These are phyloP conservation scores for Hygrophorus pudorinus DNA, from an alignment of 768 basidiomycete species.

Conservation along the genomic window DNA sequence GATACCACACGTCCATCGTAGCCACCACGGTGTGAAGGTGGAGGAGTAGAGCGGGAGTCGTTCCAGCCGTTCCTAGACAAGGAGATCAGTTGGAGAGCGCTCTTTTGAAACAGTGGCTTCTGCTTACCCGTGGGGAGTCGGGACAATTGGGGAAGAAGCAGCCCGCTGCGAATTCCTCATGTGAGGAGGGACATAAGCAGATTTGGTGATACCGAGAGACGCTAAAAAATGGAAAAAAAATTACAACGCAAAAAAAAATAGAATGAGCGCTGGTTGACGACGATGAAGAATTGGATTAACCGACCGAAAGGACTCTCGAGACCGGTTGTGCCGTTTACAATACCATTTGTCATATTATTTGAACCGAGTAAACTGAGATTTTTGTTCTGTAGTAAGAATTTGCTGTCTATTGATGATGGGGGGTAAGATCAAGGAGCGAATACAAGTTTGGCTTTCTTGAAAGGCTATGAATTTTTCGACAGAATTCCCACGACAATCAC, in stretches of 20 bases:
- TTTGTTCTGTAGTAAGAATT: slow-evolving; percentile 14
- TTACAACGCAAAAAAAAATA: slow-evolving; percentile 3
- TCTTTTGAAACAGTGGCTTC: too few relatives aligned
- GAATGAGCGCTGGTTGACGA: background rate
- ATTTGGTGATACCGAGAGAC: slow-evolving; percentile 66
- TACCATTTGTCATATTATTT: slow-evolving; percentile 83
- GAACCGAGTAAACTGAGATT: slow-evolving; percentile 9
- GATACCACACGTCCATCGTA: slow-evolving; percentile 36
- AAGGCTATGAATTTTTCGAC: too few relatives aligned
- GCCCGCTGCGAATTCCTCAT: slow-evolving; percentile 81
- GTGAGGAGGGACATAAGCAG: slow-evolving; percentile 85
- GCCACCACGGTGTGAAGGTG: slow-evolving; percentile 34
- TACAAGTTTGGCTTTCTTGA: too few relatives aligned
- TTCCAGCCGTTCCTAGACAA: slow-evolving; percentile 56
- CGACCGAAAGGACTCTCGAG: slow-evolving; percentile 69
- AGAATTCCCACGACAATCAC: background rate
- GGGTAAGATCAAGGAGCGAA: slow-evolving; percentile 16
- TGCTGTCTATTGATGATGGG: slow-evolving; percentile 18
- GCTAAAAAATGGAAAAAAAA: slow-evolving; percentile 29
- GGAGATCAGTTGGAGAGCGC: slow-evolving; percentile 3
- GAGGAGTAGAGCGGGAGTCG: slow-evolving; percentile 60
- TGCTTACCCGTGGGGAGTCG: too few relatives aligned
- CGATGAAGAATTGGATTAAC: slow-evolving; percentile 15
- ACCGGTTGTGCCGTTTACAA: slow-evolving; percentile 67
- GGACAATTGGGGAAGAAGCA: slow-evolving; percentile 50